Evolutionary conservation across 202 grass and related monocot species (phyloP), one percentile per base, ranked within the genome.

Genomic region (Panicum hallii): DNA sequence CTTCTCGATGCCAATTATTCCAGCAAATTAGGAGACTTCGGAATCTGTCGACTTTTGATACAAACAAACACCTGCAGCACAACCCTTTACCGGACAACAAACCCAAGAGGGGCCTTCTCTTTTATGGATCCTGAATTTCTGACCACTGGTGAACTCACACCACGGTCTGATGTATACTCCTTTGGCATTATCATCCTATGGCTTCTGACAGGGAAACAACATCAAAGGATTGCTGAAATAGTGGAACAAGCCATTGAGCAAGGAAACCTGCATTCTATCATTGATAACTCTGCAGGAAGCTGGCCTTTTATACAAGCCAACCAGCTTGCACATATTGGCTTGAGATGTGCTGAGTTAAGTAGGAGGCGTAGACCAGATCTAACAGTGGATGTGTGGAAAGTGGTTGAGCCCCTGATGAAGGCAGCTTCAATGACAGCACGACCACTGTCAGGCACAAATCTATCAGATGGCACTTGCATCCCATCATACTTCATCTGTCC

Each of bases 281-380:
- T 95, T 13, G 90, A 95, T 16, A 15, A 61, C 41, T 82, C 78
- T 11, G 90, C 90, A 9, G 93, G 93, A 41, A 79, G 74, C 72
- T 95, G 93, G 93, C 93, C 90, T 8, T 95, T 95, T 76, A 86
- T 91, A 52, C 93, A 93, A 73, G 90, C 90, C 0, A 89, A 86
- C 41, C 90, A 91, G 66, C 85, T 95, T 34, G 90, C 93, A n/a
- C 81, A 87, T 70, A 63, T 93, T 49, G 88, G 88, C 28, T 42
- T 93, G 6, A 82, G 76, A 40, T 95, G 93, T 38, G 82, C 86
- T 26, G 67, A 93, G 42, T 20, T 78, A 71, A 93, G 68, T 15
- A 77, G 80, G 86, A 93, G 67, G 54, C 80, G 41, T 23, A 88
- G 93, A 46, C 88, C 90, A 10, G 88, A 95, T 80, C 87, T 87